phyloP scores from a whole-genome alignment of 176 grass and related monocot species.

The Pontederia crassipes region DNA sequence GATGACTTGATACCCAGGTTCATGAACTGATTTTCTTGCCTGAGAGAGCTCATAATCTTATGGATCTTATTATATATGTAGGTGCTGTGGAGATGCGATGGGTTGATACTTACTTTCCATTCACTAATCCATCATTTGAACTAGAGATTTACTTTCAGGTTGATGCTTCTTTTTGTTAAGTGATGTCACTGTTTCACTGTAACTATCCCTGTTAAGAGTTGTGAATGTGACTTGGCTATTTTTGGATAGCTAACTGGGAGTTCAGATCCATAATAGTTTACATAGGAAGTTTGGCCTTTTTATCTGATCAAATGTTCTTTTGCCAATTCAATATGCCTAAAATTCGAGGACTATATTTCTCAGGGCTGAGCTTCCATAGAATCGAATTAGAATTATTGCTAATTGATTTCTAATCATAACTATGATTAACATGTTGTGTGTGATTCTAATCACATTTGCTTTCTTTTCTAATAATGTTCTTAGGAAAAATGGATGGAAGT shows the following conservation, averaged over 20 bases:
- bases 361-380: neutral
- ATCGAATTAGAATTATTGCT: too few relatives aligned
- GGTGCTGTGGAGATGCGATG: constrained; percentile 96
- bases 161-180: constrained; percentile 7
- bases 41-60: neutral
- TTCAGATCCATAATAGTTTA: constrained; percentile 10
- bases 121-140: constrained; percentile 94
- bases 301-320: neutral
- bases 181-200: neutral
- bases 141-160: constrained; percentile 99
- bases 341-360: neutral
- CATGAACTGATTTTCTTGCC: too few relatives aligned
- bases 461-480: constrained; percentile 5
- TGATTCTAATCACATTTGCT: neutral
- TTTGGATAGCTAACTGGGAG: neutral
- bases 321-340: neutral
- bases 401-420: too few relatives aligned
- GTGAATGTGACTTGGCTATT: too few relatives aligned
- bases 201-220: neutral
- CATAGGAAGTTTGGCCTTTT: constrained; percentile 11
- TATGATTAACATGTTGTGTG: neutral
- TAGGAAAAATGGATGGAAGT: constrained; percentile 97
- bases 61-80: constrained; percentile 22
- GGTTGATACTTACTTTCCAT: constrained; percentile 98
- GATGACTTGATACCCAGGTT: neutral